Evolutionary conservation across 768 basidiomycete species (phyloP).

Genomic region (Termitomyces sp.): DNA sequence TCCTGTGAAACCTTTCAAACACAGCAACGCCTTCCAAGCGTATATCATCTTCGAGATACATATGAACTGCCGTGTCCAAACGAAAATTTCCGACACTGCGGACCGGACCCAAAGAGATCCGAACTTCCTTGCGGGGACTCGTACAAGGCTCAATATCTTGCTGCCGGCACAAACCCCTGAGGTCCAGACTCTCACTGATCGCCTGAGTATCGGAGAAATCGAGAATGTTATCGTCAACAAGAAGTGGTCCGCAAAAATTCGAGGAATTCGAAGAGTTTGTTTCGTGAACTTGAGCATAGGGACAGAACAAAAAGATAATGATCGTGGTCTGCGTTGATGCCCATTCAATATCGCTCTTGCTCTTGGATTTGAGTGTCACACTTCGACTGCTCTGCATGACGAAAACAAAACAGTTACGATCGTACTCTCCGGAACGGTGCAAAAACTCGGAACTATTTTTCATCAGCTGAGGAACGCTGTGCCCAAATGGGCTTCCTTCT

Average conservation of each 20-base stretch:
- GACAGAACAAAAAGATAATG: constrained; percentile 16
- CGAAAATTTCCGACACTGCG: not conserved
- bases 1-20: constrained; percentile 13
- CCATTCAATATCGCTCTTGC: constrained; percentile 16
- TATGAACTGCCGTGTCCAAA: constrained; percentile 14
- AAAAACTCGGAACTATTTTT: constrained; percentile 5
- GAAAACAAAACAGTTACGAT: constrained; percentile 19
- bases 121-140: constrained; percentile 16
- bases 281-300: constrained; percentile 9
- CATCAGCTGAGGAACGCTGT: not conserved
- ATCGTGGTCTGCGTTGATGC: constrained; percentile 11
- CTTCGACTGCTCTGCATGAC: constrained; percentile 21
- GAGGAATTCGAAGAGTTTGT: no score
- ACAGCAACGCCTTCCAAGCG: constrained; percentile 12
- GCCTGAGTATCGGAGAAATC: not conserved
- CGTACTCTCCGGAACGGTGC: constrained; percentile 16
- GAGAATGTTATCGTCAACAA: constrained; percentile 17
- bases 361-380: constrained; percentile 13
- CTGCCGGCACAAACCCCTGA: constrained; percentile 15
- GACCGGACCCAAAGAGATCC: constrained; percentile 1
- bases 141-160: constrained; percentile 18
- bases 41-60: constrained; percentile 18
- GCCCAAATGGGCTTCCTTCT: constrained; percentile 6
- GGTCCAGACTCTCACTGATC: constrained; percentile 10
- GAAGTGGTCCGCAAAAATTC: constrained; percentile 13